Conservation (phyloP, 129 eudicot genomes). For the carrot (Daucus carota) region DNA sequence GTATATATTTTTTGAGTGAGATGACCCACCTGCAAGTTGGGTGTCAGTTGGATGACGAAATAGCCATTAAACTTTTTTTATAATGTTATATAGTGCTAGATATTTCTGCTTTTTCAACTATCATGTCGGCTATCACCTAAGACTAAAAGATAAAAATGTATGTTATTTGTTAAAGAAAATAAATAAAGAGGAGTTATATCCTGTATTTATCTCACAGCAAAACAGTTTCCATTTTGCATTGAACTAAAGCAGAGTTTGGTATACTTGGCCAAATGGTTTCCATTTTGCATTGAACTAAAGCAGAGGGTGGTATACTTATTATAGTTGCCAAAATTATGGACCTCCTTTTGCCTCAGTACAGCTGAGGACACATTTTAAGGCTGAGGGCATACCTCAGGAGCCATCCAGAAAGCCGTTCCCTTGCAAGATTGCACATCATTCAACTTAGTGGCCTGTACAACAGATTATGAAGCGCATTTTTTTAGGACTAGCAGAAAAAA, state of each 20-base stretch:
- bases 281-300: not conserved
- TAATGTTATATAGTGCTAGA: not conserved
- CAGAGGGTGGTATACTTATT: not conserved
- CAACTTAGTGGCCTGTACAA: slow-evolving; percentile 59
- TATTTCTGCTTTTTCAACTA: not conserved
- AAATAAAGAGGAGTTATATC: not conserved
- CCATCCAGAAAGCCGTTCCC: slow-evolving; percentile 97
- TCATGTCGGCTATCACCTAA: not conserved
- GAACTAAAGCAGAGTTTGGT: too few species aligned
- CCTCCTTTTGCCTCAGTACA: not conserved
- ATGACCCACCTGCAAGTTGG: too few species aligned
- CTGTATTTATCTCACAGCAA: not conserved
- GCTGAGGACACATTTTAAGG: not conserved
- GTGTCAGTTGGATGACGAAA: too few species aligned
- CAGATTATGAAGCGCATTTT: not conserved
- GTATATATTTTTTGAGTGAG: too few species aligned
- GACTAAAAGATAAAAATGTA: not conserved
- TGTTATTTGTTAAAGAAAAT: not conserved
- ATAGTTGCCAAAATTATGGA: not conserved
- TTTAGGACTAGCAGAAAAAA: not conserved
- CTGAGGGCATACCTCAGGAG: slow-evolving; percentile 83
- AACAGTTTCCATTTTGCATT: not conserved
- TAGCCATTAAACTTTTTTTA: not conserved
- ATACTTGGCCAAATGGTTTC: not conserved
- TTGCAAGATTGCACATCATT: slow-evolving; percentile 87